Percentiles rank a stretch among this genome's conserved stretches.
phyloP scores from a whole-genome alignment of 208 protist species.

The Entamoeba histolytica region DNA sequence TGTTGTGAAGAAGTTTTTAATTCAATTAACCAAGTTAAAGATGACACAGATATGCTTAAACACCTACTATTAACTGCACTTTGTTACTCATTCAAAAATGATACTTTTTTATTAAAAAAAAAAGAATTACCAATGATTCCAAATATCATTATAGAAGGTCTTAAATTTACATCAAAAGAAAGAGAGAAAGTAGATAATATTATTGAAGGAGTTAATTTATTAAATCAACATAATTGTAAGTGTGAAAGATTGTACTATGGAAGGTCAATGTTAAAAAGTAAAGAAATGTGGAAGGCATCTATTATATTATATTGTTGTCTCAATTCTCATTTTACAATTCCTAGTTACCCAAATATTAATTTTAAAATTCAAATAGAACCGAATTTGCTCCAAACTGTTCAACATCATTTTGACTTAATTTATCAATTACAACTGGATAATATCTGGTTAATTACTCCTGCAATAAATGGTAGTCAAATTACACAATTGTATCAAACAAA shows the following conservation, averaged over 20 bases:
- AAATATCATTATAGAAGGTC: background rate
- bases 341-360: too few relatives aligned
- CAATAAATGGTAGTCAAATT: background rate
- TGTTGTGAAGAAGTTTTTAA: background rate
- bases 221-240: background rate
- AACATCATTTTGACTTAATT: background rate
- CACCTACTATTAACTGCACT: background rate
- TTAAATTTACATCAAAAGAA: background rate
- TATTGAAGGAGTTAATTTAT: background rate
- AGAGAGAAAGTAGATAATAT: background rate
- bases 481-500: background rate
- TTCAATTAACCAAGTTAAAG: background rate
- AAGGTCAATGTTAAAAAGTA: too few relatives aligned
- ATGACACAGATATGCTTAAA: background rate
- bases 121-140: background rate
- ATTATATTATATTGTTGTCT: background rate
- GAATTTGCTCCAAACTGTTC: too few relatives aligned
- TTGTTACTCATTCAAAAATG: background rate
- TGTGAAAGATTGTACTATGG: background rate
- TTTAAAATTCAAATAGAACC: background rate
- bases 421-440: background rate
- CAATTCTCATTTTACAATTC: background rate
- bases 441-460: background rate
- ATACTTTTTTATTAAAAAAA: background rate
- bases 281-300: background rate